phyloP scores from a whole-genome alignment of 192 early-diverging fungal genomes.

The Jimgerdemannia flammicorona region DNA sequence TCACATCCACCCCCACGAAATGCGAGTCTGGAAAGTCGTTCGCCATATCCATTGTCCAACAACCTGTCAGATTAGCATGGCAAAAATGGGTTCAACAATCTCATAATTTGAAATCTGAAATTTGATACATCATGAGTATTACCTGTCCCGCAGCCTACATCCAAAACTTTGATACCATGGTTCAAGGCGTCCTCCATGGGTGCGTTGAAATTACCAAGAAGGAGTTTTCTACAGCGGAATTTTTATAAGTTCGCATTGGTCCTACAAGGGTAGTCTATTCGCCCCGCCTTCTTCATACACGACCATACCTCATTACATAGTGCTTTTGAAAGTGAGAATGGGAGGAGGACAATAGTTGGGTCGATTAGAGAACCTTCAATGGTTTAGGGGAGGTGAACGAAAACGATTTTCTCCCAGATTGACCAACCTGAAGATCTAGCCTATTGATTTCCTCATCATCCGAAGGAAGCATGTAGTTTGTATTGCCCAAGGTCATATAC shows the following conservation, averaged over 20 bases:
- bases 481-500: not conserved
- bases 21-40: constrained; percentile 1
- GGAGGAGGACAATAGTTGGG: no score
- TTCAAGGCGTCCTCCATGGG: not conserved
- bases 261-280: no score
- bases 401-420: no score
- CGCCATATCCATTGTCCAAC: constrained; percentile 7
- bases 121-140: no score
- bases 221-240: not conserved
- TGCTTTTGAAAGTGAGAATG: not conserved
- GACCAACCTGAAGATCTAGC: not conserved
- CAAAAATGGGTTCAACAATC: no score
- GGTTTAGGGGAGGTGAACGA: no score
- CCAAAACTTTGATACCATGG: not conserved
- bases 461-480: not conserved
- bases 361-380: no score
- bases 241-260: not conserved
- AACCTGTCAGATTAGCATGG: no score
- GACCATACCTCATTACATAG: not conserved
- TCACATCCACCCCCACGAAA: constrained; percentile 6
- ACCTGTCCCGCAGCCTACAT: constrained; percentile 5
- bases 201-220: not conserved
- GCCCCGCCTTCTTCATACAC: not conserved
- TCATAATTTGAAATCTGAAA: no score
- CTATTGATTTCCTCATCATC: not conserved